Evolutionary conservation across 257 asterid genomes (phyloP), one percentile per base, ranked within the genome.

Genomic region (Nicotiana tabacum): DNA sequence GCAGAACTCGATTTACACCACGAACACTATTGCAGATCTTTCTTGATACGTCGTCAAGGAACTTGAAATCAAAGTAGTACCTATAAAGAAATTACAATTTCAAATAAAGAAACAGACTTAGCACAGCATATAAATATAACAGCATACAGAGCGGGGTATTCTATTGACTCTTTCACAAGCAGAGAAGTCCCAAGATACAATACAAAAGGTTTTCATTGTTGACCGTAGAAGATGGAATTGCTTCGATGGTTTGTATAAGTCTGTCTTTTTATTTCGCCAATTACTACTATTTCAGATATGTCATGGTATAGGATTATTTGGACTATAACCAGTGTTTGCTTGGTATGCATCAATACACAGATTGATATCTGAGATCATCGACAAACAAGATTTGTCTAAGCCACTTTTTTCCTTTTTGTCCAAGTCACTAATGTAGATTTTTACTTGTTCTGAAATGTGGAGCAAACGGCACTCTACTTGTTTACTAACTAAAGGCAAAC

Each of bases 1-100:
- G 94, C 85, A 96, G 97, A 89, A 96, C 98, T 77, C 98, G 91
- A 70, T 96, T 96, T n/a, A 96, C 98, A 27, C 98, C 97, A 1
- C 91, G 92, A 43, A 96, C 98, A 82, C 92, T 93, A 65, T 96
- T 96, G 97, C 98, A 94, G 37, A 96, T 96, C 94, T 85, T 96
- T 21, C 94, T 91, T 1, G 99, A 92, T 11, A 96, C 87, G 9
- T 96, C 95, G 29, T 86, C 93, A 3, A 96, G 94, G 89, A 96
- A 96, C 90, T 96, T 90, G 83, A 90, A 92, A 67, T 94, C 97
- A 37, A 96, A 96, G 85, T 92, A 88, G 83, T 93, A 96, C 98
- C 99, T 96, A 90, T 0, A 29, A 8, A 16, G 18, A 89, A 80
- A 55, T 85, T 30, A 35, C 81, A 77, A 81, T 78, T 65, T 2